phyloP scores from a whole-genome alignment of 2,329 filamentous ascomycete species.

The Hirsutella minnesotensis region DNA sequence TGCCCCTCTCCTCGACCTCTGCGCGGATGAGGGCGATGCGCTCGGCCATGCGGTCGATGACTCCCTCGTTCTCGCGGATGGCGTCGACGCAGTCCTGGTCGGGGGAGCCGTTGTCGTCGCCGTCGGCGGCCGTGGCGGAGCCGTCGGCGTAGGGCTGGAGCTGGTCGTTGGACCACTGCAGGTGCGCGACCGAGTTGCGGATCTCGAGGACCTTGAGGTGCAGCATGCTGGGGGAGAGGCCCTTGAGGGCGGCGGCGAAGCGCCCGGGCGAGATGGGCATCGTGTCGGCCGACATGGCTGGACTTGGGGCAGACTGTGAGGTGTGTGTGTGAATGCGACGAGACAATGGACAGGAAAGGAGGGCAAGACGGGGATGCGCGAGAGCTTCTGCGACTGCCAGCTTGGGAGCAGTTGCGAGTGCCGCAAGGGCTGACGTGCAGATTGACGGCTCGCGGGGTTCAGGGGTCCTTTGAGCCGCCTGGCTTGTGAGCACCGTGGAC shows the following conservation, averaged over 20 bases:
- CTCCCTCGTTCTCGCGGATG: slow-evolving; percentile 57
- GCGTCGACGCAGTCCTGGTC: slow-evolving; percentile 65
- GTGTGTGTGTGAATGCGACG: too few relatives aligned
- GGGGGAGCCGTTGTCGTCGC: slow-evolving; percentile 16
- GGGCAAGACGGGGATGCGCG: too few relatives aligned
- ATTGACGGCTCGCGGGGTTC: too few relatives aligned
- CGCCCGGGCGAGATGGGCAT: slow-evolving; percentile 47
- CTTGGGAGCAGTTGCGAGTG: too few relatives aligned
- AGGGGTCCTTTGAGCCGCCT: too few relatives aligned
- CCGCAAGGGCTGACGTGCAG: too few relatives aligned
- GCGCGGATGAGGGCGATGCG: slow-evolving; percentile 49
- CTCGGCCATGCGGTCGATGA: slow-evolving; percentile 57
- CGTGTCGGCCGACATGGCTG: slow-evolving; percentile 49
- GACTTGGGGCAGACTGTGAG: neutral
- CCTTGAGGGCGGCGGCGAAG: slow-evolving; percentile 56
- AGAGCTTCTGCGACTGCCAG: too few relatives aligned
- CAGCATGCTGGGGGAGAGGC: slow-evolving; percentile 54
- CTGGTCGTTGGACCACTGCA: slow-evolving; percentile 62
- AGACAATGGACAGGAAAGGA: too few relatives aligned
- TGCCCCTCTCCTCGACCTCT: slow-evolving; percentile 50
- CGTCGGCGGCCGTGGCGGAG: slow-evolving; percentile 18
- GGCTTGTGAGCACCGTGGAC: too few relatives aligned
- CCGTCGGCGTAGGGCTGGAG: slow-evolving; percentile 56
- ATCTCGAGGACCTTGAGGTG: slow-evolving; percentile 67
- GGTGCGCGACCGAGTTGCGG: slow-evolving; percentile 61